Percentiles rank a stretch among this genome's conserved stretches.
Conservation (phyloP, 495 filamentous ascomycete genomes). For the Aspergillus asperescens region DNA sequence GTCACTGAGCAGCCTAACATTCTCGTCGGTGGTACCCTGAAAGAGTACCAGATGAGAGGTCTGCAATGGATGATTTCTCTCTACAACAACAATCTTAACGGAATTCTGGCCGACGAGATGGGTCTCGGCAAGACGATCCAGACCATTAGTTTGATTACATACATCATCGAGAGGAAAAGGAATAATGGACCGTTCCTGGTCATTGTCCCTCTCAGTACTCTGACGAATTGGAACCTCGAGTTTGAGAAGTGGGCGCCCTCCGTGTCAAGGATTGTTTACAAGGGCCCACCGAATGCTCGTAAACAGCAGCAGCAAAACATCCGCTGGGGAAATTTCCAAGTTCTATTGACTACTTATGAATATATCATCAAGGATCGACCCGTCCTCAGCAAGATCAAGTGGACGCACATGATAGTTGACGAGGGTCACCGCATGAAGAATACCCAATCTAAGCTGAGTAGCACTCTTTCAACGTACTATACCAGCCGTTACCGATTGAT, state of each 20-base stretch:
- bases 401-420: conserved; percentile 99
- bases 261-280: conserved; percentile 85
- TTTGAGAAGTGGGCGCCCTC: conserved; percentile 98
- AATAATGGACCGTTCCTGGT: conserved; percentile 93
- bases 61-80: conserved; percentile 99
- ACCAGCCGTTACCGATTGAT: conserved; percentile 91
- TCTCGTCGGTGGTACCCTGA: conserved; percentile 83
- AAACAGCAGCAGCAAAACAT: conserved; percentile 92
- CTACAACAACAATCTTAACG: conserved; percentile 99
- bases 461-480: conserved; percentile 92
- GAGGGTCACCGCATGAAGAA: conserved; percentile 99
- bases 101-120: conserved; percentile 98
- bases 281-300: conserved; percentile 82
- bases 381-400: conserved; percentile 92
- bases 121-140: conserved; percentile 99
- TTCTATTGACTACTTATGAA: conserved; percentile 94
- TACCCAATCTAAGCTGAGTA: conserved; percentile 90
- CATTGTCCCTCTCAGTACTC: conserved; percentile 90
- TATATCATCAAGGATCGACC: conserved; percentile 99
- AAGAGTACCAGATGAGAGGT: conserved; percentile 98
- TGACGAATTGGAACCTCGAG: conserved; percentile 98
- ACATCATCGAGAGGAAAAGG: conserved; percentile 91
- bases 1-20: conserved; percentile 75
- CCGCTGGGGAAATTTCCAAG: conserved; percentile 91
- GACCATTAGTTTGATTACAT: conserved; percentile 94